Evolutionary conservation across 495 filamentous ascomycete species (phyloP), one percentile per base, ranked within the genome.

Genomic region (Rhypophila decipiens): DNA sequence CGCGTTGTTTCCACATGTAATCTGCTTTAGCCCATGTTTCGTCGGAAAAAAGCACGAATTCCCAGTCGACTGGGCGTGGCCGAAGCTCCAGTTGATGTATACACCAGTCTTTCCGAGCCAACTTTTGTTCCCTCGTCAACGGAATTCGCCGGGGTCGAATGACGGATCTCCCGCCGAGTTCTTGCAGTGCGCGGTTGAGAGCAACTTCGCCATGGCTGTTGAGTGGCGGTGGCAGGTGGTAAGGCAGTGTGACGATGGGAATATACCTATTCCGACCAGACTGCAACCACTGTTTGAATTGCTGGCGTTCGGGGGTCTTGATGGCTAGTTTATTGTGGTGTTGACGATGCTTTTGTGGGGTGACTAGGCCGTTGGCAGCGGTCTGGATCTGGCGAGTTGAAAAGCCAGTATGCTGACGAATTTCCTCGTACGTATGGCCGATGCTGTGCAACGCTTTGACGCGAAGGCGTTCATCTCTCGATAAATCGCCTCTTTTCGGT

Each of bases 1-100:
- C 40, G 13, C 21, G n/a, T 24, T 42, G 5, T 13, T 42, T 42
- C 40, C 40, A 42, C 40, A 42, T 42, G 15, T 12, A 12, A 24
- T 42, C 21, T 13, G 23, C 27, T 0, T 10, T 24, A 15, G 22
- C 40, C 40, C 40, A 42, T 13, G 24, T 27, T 24, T 42, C 40
- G n/a, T 37, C 35, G 18, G 8, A 11, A 17, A 37, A 37, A 37
- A 37, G 5, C 5, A 37, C 35, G 5, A 5, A 15, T 5, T 11
- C 35, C 35, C 35, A 37, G n/a, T 37, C 35, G 5, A n/a, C 35
- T 5, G 15, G 35, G 7, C 15, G 12, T 9, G 35, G 35, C 35
- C 15, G 15, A 5, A 5, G 35, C 4, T 7, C 9, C 35, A 37
- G 15, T 11, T 37, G 15, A n/a, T 37, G 10, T 9, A 17, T 37